Percentiles rank a stretch among this genome's conserved stretches.
phyloP scores from a whole-genome alignment of 2,329 filamentous ascomycete species.

The Colletotrichum simmondsii region DNA sequence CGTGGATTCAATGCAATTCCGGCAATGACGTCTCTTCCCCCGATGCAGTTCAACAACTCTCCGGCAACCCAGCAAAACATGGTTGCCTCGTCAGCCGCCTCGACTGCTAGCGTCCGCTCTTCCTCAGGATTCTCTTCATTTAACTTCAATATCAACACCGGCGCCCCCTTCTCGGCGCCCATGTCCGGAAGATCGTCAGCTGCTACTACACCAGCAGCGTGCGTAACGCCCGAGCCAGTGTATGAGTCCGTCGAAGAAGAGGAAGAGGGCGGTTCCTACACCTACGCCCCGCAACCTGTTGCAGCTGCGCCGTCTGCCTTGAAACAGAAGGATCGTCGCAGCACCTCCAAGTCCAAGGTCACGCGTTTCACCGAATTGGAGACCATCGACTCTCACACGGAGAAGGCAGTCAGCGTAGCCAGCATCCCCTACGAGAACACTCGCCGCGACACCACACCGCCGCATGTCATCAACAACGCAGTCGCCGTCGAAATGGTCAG shows the following conservation, averaged over 20 bases:
- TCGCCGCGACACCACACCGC: conserved; percentile 25
- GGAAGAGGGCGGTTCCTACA: conserved; percentile 9
- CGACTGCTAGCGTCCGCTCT: conserved; percentile 21
- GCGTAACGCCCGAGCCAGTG: conserved; percentile 30
- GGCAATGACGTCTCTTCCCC: conserved; percentile 11
- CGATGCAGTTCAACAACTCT: conserved; percentile 20
- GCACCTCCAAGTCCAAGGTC: conserved; percentile 37
- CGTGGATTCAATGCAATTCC: conserved; percentile 43
- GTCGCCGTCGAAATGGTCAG: conserved; percentile 34
- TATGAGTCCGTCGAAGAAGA: conserved; percentile 28
- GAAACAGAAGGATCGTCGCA: conserved; percentile 37
- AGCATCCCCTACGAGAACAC: conserved; percentile 11
- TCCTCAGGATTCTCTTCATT: conserved; percentile 30
- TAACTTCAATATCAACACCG: conserved; percentile 24
- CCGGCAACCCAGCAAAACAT: not conserved
- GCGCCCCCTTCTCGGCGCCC: conserved; percentile 28
- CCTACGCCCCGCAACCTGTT: conserved; percentile 9
- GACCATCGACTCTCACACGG: conserved; percentile 42
- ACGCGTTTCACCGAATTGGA: conserved; percentile 45
- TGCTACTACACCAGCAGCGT: conserved; percentile 29
- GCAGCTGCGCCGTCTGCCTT: conserved; percentile 15
- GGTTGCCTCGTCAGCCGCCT: conserved; percentile 30
- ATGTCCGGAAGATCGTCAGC: conserved; percentile 31
- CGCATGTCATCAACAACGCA: conserved; percentile 35
- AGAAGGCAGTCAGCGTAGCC: conserved; percentile 21